These are phyloP conservation scores for Diplodia mutila DNA, from an alignment of 2,329 filamentous ascomycete genomes.

Conservation along the genomic window DNA sequence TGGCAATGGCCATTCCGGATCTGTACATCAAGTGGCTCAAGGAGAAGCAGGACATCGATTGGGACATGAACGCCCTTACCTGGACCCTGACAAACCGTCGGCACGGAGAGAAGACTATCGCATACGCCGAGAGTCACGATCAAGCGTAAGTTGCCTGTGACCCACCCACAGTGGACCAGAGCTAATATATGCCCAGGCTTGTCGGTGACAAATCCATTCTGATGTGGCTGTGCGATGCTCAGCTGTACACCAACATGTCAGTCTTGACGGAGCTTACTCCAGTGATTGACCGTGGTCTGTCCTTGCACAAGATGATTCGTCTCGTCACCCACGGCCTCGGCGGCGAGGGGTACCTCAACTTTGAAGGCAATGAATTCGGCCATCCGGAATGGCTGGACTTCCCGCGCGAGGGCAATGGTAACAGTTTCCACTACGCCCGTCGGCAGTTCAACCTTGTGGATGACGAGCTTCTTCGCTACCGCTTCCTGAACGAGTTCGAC, in stretches of 20 bases:
- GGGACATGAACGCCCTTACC: constrained; percentile 84
- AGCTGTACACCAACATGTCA: constrained; percentile 99
- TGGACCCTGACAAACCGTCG: constrained; percentile 90
- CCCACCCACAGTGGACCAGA: constrained; percentile 97
- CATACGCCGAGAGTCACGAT: constrained; percentile 95
- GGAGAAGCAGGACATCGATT: constrained; percentile 85
- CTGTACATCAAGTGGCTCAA: constrained; percentile 99
- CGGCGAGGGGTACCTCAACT: constrained; percentile 97
- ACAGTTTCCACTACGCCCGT: constrained; percentile 92
- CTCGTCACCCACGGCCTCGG: constrained; percentile 89
- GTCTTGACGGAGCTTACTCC: constrained; percentile 79
- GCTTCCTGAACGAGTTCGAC: constrained; percentile 93
- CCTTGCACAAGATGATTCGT: constrained; percentile 96
- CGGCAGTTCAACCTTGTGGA: constrained; percentile 93
- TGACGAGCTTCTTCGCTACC: constrained; percentile 82
- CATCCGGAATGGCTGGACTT: constrained; percentile 99
- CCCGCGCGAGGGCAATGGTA: constrained; percentile 87
- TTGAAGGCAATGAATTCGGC: constrained; percentile 98
- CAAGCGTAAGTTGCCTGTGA: constrained; percentile 73
- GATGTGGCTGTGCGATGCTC: constrained; percentile 97
- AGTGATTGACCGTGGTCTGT: constrained; percentile 86
- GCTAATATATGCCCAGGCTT: constrained; percentile 65
- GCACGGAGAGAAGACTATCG: constrained; percentile 97
- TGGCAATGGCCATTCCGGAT: constrained; percentile 97
- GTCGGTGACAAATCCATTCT: constrained; percentile 96